Base-by-base conservation (phyloP, 2,329 filamentous ascomycete species). In the Teratosphaeria epicoccoides region DNA sequence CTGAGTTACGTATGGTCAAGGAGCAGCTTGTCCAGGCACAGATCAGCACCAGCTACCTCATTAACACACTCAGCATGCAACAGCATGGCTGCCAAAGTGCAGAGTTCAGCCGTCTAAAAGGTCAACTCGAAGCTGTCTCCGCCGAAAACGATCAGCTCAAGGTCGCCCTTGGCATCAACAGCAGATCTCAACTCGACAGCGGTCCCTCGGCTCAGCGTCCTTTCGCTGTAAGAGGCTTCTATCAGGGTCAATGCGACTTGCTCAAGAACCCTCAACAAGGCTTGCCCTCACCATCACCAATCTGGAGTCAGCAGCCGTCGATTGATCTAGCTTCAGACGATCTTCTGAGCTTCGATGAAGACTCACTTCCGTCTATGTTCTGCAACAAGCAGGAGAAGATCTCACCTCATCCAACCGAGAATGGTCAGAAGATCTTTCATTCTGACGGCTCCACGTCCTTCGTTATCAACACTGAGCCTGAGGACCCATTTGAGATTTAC, bases 1-100 rank as follows among this genome's bases (percentile, higher is more conserved):
- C 56, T 6, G 61, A 64, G 52, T 50, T 64, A 3, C 60, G 59
- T 23, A 25, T 58, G 10, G 49, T 56, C 37, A 60, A 56, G 25
- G 56, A 60, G 28, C 57, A 62, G 28, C 57, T 63, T 24, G 49
- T 49, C n/a, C 52, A 63, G 29, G 57, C 60, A 2, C 52, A 57
- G 5, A 49, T 47, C 24, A 55, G 55, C 24, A 61, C 47, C 20
- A 33, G 44, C 7, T 60, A 59, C 47, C 55, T 64, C 5, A 50
- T 60, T 25, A 29, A 46, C 1, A 40, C 43, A n/a, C 23, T 59
- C 49, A 55, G 50, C 37, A 49, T 24, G 14, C 52, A 54, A 25
- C 46, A 50, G 25, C 24, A 25, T 6, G 17, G 49, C 14, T 37
- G 49, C 4, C 23, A 46, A 10, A 24, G 28, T 9, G 24, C 11